A percentile compares a stretch with the other conserved stretches of the same genome.
Conservation (phyloP, 1,139 yeast species). For the Suhomyces anneliseae region DNA sequence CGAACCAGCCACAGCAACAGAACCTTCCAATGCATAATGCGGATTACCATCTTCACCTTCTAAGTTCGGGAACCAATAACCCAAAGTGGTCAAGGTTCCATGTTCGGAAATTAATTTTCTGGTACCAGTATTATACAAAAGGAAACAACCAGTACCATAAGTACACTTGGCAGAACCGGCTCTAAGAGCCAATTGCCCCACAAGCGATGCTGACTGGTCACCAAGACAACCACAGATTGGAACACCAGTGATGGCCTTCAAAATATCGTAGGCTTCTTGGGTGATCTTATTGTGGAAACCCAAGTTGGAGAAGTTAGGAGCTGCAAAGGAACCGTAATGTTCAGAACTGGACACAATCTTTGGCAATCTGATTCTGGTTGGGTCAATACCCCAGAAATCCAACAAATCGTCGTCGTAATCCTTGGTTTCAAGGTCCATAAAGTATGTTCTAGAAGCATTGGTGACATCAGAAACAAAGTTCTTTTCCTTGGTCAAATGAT, state of each 20-base stretch:
- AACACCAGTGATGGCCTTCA: constrained; percentile 50
- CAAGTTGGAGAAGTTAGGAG: constrained; percentile 55
- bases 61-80: constrained; percentile 80
- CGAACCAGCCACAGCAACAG: constrained; percentile 95
- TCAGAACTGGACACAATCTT: constrained; percentile 80
- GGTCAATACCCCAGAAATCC: constrained; percentile 77
- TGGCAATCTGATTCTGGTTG: constrained; percentile 68
- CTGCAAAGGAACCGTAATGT: constrained; percentile 67
- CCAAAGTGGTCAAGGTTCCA: constrained; percentile 88
- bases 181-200: constrained; percentile 85
- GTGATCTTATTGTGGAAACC: constrained; percentile 56
- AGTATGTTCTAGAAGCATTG: constrained; percentile 88
- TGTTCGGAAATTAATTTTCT: constrained; percentile 63
- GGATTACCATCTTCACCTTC: constrained; percentile 57
- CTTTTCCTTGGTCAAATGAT: constrained; percentile 74
- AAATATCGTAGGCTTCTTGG: constrained; percentile 51
- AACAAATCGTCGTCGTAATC: constrained; percentile 77
- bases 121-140: constrained; percentile 83
- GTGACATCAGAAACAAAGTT: constrained; percentile 83
- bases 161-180: constrained; percentile 92
- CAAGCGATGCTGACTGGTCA: constrained; percentile 91
- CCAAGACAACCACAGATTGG: constrained; percentile 93
- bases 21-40: constrained; percentile 89
- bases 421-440: constrained; percentile 77
- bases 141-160: constrained; percentile 96